phyloP scores from a whole-genome alignment of 2,329 filamentous ascomycete species.

The Clonostachys byssicola region DNA sequence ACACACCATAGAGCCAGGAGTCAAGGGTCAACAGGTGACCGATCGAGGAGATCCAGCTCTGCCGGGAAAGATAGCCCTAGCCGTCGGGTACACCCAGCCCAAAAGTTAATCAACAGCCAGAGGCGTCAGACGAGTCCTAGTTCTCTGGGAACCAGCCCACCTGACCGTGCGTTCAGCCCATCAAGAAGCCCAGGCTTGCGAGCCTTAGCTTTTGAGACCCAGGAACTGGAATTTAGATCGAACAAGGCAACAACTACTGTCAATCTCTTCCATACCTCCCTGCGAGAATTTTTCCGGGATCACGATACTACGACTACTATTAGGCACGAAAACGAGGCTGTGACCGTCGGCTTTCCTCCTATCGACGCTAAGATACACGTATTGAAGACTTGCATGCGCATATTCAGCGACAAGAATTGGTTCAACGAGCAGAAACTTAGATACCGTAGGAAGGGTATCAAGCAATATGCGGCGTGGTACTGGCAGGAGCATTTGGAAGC shows the following conservation, averaged over 20 bases:
- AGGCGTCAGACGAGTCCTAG: conserved; percentile 1
- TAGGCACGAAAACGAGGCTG: conserved; percentile 2
- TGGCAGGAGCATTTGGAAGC: conserved; percentile 35
- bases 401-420: conserved; percentile 27
- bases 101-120: not conserved
- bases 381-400: conserved; percentile 28
- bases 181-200: conserved; percentile 13
- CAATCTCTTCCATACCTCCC: conserved; percentile 32
- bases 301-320: conserved; percentile 16
- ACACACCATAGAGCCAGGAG: conserved; percentile 9
- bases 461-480: conserved; percentile 37
- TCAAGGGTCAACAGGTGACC: conserved; percentile 1
- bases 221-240: conserved; percentile 33
- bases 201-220: conserved; percentile 20
- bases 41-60: conserved; percentile 1
- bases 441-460: conserved; percentile 15
- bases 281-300: conserved; percentile 30
- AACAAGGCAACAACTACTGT: conserved; percentile 32
- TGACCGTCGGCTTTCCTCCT: conserved; percentile 26
- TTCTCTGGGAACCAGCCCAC: not conserved
- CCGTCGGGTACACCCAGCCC: not conserved
- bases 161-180: conserved; percentile 11
- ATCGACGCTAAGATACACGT: conserved; percentile 26
- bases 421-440: conserved; percentile 19
- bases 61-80: conserved; percentile 1